phyloP scores from a whole-genome alignment of 768 basidiomycete species.

The Harrya chromipes region DNA sequence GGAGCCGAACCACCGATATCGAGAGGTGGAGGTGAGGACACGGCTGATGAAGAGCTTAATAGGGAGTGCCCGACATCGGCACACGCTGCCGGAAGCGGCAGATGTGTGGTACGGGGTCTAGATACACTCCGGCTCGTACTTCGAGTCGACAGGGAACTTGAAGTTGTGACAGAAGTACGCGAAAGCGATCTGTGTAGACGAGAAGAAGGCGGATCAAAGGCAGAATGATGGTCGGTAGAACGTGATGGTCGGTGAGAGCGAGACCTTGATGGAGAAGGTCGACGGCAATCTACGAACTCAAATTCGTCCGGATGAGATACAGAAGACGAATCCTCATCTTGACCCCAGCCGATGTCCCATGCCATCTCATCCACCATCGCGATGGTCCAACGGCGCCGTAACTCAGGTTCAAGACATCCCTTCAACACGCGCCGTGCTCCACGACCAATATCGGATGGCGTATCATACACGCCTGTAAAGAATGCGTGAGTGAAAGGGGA shows the following conservation, averaged over 20 bases:
- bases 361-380: slow-evolving; percentile 74
- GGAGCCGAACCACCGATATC: slow-evolving; percentile 27
- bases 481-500: slow-evolving; percentile 7
- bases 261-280: slow-evolving; percentile 13
- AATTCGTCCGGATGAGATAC: slow-evolving; percentile 27
- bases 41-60: slow-evolving; percentile 13
- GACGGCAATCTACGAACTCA: slow-evolving; percentile 24
- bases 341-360: slow-evolving; percentile 76
- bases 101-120: slow-evolving; percentile 29
- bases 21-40: slow-evolving; percentile 21
- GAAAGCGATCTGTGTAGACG: slow-evolving; percentile 47
- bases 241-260: slow-evolving; percentile 27
- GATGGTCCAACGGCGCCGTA: slow-evolving; percentile 72
- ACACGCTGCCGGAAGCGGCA: slow-evolving; percentile 26
- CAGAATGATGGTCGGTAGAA: slow-evolving; percentile 20
- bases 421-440: slow-evolving; percentile 66
- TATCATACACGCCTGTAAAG: slow-evolving; percentile 56
- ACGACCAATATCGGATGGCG: slow-evolving; percentile 53
- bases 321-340: slow-evolving; percentile 36
- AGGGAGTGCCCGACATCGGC: slow-evolving; percentile 22
- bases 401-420: slow-evolving; percentile 74
- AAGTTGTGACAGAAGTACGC: slow-evolving; percentile 42
- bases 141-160: slow-evolving; percentile 38
- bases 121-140: slow-evolving; percentile 42
- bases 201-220: slow-evolving; percentile 20